phyloP scores from a whole-genome alignment of 2,329 filamentous ascomycete species.

The Diaporthe velutina region DNA sequence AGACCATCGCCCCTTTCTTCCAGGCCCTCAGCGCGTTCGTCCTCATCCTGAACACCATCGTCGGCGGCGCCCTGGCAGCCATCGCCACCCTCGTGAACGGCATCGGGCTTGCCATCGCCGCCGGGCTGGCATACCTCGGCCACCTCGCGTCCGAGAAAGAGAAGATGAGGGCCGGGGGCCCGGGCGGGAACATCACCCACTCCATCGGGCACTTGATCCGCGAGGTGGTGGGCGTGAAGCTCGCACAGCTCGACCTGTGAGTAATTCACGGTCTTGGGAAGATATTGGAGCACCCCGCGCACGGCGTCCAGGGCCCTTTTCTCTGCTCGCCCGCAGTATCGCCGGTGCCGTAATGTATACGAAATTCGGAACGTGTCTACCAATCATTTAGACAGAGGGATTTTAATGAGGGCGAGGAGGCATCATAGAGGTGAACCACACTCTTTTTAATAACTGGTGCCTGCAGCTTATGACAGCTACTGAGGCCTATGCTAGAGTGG shows the following conservation, averaged over 20 bases:
- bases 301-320: not conserved
- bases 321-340: not conserved
- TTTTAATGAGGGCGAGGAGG: too few relatives aligned
- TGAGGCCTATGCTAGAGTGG: not conserved
- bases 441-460: not conserved
- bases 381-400: not conserved
- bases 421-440: not conserved
- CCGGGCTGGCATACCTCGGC: conserved; percentile 29
- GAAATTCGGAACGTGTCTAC: not conserved
- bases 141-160: conserved; percentile 22
- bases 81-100: conserved; percentile 15
- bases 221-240: not conserved
- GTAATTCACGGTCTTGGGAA: too few relatives aligned
- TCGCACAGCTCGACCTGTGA: not conserved
- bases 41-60: not conserved
- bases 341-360: too few relatives aligned
- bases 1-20: conserved; percentile 10
- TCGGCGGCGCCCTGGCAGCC: conserved; percentile 2
- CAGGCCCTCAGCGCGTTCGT: conserved; percentile 4
- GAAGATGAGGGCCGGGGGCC: not conserved
- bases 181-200: not conserved
- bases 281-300: not conserved
- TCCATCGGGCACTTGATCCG: not conserved
- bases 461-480: too few relatives aligned
- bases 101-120: conserved; percentile 5